Evolutionary conservation across 2,329 filamentous ascomycete species (phyloP), one percentile per base, ranked within the genome.

Genomic region (Xylaria sp.): DNA sequence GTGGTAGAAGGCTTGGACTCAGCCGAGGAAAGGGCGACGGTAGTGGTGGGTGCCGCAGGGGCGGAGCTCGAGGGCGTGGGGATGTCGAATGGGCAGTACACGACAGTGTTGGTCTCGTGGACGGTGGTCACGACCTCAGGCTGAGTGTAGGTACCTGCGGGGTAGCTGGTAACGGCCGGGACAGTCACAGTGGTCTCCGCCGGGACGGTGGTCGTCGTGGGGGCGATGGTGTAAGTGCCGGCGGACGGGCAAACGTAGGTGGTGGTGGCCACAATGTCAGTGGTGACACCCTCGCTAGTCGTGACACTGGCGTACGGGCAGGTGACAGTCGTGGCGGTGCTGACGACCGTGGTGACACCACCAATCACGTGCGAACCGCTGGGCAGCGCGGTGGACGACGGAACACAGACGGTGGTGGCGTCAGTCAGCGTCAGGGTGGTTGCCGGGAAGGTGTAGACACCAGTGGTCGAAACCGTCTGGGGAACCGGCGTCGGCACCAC

Each of bases 191-290:
- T 76, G 46, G 78, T 80, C 55, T 79, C 78, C 63, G 76, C 74
- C 52, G 78, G 73, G 62, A 85, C 78, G 29, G 77, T 78, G 62
- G 85, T 88, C 69, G 85, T 89, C 69, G 80, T 79, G 52, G 88
- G 85, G 62, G 80, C 85, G 64, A 92, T 86, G 69, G 86, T 91
- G 81, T 91, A 92, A 52, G 86, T 90, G 71, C 89, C 89, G 66
- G 87, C 78, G 45, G 78, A 78, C 58, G 88, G 87, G 85, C 88
- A 91, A 68, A 88, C 82, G 69, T 87, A 90, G 67, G 85, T 86
- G 67, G 88, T 91, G 65, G 78, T 83, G 74, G 82, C 77, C 67
- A 91, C 83, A 65, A 86, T 78, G 76, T 81, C 89, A 75, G 85
- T 90, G 53, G 83, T 81, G 46, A 83, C 81, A 61, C 81, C 81